Percentiles rank a stretch among this genome's conserved stretches.
Evolutionary conservation across 2,329 filamentous ascomycete species (phyloP).

Genomic region (Blastomyces gilchristii): DNA sequence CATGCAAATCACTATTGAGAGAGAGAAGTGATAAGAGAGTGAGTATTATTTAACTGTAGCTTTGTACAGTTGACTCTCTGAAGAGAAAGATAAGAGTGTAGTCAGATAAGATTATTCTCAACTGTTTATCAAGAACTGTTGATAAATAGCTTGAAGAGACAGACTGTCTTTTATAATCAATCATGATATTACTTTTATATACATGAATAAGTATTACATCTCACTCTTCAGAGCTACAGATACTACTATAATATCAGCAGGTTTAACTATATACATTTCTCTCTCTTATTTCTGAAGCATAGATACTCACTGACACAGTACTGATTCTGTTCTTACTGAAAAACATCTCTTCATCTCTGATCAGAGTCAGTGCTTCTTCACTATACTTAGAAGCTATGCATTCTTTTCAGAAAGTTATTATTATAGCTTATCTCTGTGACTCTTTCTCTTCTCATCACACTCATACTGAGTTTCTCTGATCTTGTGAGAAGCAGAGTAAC

Average conservation of each 20-base stretch:
- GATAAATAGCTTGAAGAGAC: background rate
- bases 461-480: background rate
- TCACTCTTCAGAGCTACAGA: background rate
- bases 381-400: constrained; percentile 4
- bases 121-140: background rate
- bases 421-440: background rate
- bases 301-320: background rate
- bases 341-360: constrained; percentile 9
- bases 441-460: background rate
- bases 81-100: no score
- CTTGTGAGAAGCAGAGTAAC: background rate
- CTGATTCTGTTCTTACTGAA: constrained; percentile 2
- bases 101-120: background rate
- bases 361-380: constrained; percentile 6
- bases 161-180: background rate
- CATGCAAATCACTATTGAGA: background rate
- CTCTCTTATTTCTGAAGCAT: background rate
- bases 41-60: background rate
- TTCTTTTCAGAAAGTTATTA: constrained; percentile 1
- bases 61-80: background rate
- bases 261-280: background rate
- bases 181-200: background rate
- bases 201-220: background rate
- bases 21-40: background rate
- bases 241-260: background rate